Base-by-base conservation (phyloP, 371 early-diverging fungal genomes). In the Mortierella sp. region DNA sequence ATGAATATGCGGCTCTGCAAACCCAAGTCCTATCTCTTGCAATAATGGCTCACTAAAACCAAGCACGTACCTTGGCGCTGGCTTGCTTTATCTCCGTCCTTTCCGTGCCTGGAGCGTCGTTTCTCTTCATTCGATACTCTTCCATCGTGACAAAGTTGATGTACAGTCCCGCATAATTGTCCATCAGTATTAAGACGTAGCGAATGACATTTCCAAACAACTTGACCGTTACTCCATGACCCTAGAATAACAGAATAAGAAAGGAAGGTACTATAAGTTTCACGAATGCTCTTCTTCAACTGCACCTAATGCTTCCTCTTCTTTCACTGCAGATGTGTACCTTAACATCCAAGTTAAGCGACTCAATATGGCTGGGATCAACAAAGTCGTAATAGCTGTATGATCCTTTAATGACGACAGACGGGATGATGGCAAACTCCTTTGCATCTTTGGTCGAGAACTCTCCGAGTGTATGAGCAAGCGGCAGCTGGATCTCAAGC, bases 131-230 rank as follows among this genome's bases (percentile, higher is more conserved):
- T 28, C 94, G 91, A 83, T 95, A 97, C 79, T 96, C 96, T 5
- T 95, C 95, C 71, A 94, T 88, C 0, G 94, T 95, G 0, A 92
- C 90, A 83, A 94, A 95, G 76, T 93, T 91, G 9, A 91, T 83
- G 84, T 90, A 92, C 10, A 90, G 89, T 26, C 96, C 97, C 71
- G 94, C 91, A 77, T 96, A 97, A 76, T 97, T 97, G 61, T 94
- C 95, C 64, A 91, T 92, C 14, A 97, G 76, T 24, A 94, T 91
- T n/a, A 97, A 87, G 2, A 96, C 78, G 73, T 95, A 93, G 11
- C 94, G 91, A 37, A 96, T 90, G 24, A 95, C 88, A 54, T 93
- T 92, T 21, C 96, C 96, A 87, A 92, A 94, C 10, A 95, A 34
- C 64, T 92, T 94, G 55, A 91, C 86, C n/a, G 87, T 92, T 0